Conservation (phyloP, 2,329 filamentous ascomycete genomes). For the Ascochyta fabae region DNA sequence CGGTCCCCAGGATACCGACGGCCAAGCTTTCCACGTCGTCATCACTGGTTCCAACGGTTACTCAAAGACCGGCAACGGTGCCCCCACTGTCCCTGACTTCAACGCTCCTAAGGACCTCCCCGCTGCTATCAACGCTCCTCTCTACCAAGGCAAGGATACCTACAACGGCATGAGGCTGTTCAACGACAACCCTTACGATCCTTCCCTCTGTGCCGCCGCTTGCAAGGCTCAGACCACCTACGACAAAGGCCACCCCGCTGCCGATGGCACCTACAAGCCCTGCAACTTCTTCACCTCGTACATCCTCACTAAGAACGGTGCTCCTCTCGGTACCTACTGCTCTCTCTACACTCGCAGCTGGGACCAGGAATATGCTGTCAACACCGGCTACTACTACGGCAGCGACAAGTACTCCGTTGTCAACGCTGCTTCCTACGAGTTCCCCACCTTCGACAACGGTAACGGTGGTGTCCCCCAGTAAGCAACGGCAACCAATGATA, state of each 20-base stretch:
- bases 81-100: constrained; percentile 23
- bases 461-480: not conserved
- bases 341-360: constrained; percentile 32
- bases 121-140: constrained; percentile 38
- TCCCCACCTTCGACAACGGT: constrained; percentile 9
- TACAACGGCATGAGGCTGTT: constrained; percentile 41
- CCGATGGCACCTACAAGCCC: constrained; percentile 38
- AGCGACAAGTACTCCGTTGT: constrained; percentile 23
- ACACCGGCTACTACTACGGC: constrained; percentile 32
- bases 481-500: too few species aligned
- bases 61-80: constrained; percentile 27
- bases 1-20: constrained; percentile 11
- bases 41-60: constrained; percentile 39
- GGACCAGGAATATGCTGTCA: constrained; percentile 24
- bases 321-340: constrained; percentile 49
- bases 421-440: constrained; percentile 15
- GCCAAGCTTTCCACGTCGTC: constrained; percentile 33
- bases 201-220: constrained; percentile 41
- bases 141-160: constrained; percentile 24
- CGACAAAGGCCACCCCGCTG: constrained; percentile 37
- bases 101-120: constrained; percentile 21
- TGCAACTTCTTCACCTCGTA: constrained; percentile 52
- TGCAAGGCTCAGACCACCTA: constrained; percentile 47
- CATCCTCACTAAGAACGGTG: constrained; percentile 43
- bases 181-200: constrained; percentile 38